Conservation (phyloP, 2,329 filamentous ascomycete species). For the Hypoxylon sp. region DNA sequence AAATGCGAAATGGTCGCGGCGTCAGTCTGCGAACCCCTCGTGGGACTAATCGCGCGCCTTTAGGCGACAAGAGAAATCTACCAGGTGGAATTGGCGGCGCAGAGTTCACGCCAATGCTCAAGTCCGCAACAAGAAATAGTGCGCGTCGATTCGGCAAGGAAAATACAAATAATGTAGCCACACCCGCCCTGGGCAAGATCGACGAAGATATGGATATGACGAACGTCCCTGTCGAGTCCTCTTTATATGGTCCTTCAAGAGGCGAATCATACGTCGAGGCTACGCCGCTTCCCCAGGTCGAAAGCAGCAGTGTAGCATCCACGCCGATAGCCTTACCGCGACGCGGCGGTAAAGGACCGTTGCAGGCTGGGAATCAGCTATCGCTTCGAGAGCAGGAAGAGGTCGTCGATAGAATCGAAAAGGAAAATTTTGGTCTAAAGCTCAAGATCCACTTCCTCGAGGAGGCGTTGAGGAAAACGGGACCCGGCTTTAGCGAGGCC, state of each 20-base stretch:
- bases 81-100: constrained; percentile 74
- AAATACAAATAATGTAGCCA: constrained; percentile 73
- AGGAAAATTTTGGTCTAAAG: constrained; percentile 98
- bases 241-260: constrained; percentile 76
- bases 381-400: constrained; percentile 96
- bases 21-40: constrained; percentile 81
- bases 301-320: constrained; percentile 84
- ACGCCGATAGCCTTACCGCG: constrained; percentile 83
- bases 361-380: constrained; percentile 90
- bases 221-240: constrained; percentile 80
- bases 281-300: constrained; percentile 82
- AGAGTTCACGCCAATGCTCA: constrained; percentile 96
- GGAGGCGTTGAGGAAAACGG: constrained; percentile 87
- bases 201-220: constrained; percentile 79
- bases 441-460: constrained; percentile 98
- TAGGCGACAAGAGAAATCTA: constrained; percentile 80
- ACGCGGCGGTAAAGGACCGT: constrained; percentile 74
- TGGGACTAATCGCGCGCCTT: constrained; percentile 71
- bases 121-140: constrained; percentile 81
- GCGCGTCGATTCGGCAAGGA: constrained; percentile 75
- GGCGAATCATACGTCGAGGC: constrained; percentile 75
- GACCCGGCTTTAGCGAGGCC: constrained; percentile 89
- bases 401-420: constrained; percentile 95
- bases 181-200: constrained; percentile 77
- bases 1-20: constrained; percentile 77